These are phyloP conservation scores for Brettanomyces nanus DNA, from an alignment of 805 yeast species.

Conservation along the genomic window DNA sequence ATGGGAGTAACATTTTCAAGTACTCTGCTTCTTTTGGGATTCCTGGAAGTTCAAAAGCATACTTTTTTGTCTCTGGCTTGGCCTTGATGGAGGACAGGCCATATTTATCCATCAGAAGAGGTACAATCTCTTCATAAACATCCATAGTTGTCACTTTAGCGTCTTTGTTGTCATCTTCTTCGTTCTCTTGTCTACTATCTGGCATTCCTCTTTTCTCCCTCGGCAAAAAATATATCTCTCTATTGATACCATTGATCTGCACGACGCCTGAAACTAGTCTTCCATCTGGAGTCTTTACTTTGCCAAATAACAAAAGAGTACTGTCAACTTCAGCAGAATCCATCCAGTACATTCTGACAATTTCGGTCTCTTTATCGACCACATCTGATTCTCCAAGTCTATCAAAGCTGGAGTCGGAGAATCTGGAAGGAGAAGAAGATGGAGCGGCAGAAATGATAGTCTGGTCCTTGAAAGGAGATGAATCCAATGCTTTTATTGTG, in stretches of 20 bases:
- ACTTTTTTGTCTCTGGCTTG: conserved; percentile 65
- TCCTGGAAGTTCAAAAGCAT: conserved; percentile 80
- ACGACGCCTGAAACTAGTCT: conserved; percentile 64
- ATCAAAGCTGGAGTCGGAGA: conserved; percentile 21
- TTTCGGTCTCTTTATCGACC: conserved; percentile 18
- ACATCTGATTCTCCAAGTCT: conserved; percentile 29
- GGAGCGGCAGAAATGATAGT: conserved; percentile 2
- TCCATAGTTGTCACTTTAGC: conserved; percentile 48
- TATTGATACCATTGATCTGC: conserved; percentile 58
- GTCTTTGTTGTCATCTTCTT: conserved; percentile 32
- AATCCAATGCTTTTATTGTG: conserved; percentile 9
- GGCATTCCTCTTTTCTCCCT: conserved; percentile 27
- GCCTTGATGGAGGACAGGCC: conserved; percentile 59
- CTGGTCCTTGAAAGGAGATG: conserved; percentile 19
- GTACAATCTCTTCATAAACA: conserved; percentile 69
- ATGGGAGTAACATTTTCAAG: conserved; percentile 71
- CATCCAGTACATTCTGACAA: conserved; percentile 76
- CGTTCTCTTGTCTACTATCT: conserved; percentile 6
- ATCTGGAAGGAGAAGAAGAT: conserved; percentile 18
- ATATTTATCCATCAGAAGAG: conserved; percentile 52
- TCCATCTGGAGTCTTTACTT: conserved; percentile 52
- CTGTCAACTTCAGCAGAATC: conserved; percentile 78
- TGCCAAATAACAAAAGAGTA: conserved; percentile 71
- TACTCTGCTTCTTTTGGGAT: conserved; percentile 78
- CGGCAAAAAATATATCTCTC: conserved; percentile 77